Percentiles rank a stretch among this genome's conserved stretches.
Evolutionary conservation across 495 filamentous ascomycete genomes (phyloP).

Genomic region (Penicillium bialowiezense): DNA sequence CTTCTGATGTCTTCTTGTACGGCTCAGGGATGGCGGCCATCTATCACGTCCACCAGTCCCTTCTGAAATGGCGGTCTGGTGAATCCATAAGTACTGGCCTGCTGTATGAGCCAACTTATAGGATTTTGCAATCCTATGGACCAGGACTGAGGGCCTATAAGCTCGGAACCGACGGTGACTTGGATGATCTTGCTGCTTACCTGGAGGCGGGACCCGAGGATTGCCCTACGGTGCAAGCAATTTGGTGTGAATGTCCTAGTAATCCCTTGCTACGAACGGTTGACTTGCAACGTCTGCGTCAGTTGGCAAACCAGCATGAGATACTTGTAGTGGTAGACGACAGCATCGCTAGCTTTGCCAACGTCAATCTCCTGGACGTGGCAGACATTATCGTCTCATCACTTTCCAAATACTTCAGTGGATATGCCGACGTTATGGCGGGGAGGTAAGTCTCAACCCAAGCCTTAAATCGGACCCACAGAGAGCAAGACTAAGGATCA

Average conservation of each 20-base stretch:
- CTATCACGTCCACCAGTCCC: conserved; percentile 13
- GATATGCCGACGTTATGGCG: conserved; percentile 30
- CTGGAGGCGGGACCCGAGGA: neutral
- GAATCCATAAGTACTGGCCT: conserved; percentile 21
- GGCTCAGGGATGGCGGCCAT: conserved; percentile 49
- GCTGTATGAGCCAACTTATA: conserved; percentile 32
- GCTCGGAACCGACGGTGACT: conserved; percentile 22
- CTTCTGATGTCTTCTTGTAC: conserved; percentile 41
- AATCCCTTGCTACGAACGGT: conserved; percentile 44
- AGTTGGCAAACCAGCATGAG: conserved; percentile 37
- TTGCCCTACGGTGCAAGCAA: conserved; percentile 24
- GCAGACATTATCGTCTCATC: conserved; percentile 27
- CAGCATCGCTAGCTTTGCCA: conserved; percentile 47
- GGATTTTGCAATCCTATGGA: conserved; percentile 19
- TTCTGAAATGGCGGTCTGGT: neutral
- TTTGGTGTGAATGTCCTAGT: conserved; percentile 46
- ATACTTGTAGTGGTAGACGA: conserved; percentile 50
- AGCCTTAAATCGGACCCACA: neutral
- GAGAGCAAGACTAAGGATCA: no score
- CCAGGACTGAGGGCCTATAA: conserved; percentile 30
- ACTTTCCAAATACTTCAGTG: conserved; percentile 23
- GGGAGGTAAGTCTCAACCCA: conserved; percentile 14
- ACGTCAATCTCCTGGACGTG: conserved; percentile 35
- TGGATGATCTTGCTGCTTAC: conserved; percentile 36
- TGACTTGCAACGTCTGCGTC: conserved; percentile 39